These are phyloP conservation scores for Ulvella scutata DNA, from an alignment of 139 green algal genomes.

Conservation along the genomic window DNA sequence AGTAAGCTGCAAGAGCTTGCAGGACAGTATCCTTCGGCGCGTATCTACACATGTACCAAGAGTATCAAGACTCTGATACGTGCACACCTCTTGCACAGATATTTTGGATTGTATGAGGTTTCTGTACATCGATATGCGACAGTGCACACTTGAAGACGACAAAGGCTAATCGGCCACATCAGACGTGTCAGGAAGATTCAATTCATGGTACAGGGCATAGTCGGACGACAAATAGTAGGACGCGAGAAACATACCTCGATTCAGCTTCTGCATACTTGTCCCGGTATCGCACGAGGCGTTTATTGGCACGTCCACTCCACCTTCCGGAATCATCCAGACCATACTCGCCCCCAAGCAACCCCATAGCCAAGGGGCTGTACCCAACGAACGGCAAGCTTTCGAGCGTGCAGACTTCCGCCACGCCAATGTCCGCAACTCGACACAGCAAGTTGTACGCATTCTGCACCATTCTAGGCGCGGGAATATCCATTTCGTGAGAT, in stretches of 20 bases:
- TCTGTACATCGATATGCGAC: not conserved
- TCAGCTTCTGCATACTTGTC: slow-evolving; percentile 64
- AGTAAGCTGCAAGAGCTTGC: not conserved
- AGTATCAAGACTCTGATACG: not conserved
- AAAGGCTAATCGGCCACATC: not conserved
- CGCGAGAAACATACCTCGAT: slow-evolving; percentile 5
- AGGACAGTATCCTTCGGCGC: not conserved
- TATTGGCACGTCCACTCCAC: slow-evolving; percentile 59
- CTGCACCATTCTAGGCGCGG: slow-evolving; percentile 9
- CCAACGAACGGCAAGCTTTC: slow-evolving; percentile 58
- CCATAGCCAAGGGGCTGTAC: slow-evolving; percentile 83
- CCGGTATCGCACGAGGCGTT: slow-evolving; percentile 61
- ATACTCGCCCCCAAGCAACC: slow-evolving; percentile 55
- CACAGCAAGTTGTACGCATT: slow-evolving; percentile 54
- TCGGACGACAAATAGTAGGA: not conserved
- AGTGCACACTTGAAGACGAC: not conserved
- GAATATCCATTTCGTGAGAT: not conserved
- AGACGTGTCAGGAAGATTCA: not conserved
- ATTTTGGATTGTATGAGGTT: not conserved
- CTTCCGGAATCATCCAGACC: not conserved
- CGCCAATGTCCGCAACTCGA: slow-evolving; percentile 55
- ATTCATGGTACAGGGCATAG: not conserved
- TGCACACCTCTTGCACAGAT: not conserved
- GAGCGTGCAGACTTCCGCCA: slow-evolving; percentile 57
- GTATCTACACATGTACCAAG: too few species aligned